Evolutionary conservation across 2,329 filamentous ascomycete species (phyloP), one percentile per base, ranked within the genome.

Genomic region (Pseudocercospora fuligena): DNA sequence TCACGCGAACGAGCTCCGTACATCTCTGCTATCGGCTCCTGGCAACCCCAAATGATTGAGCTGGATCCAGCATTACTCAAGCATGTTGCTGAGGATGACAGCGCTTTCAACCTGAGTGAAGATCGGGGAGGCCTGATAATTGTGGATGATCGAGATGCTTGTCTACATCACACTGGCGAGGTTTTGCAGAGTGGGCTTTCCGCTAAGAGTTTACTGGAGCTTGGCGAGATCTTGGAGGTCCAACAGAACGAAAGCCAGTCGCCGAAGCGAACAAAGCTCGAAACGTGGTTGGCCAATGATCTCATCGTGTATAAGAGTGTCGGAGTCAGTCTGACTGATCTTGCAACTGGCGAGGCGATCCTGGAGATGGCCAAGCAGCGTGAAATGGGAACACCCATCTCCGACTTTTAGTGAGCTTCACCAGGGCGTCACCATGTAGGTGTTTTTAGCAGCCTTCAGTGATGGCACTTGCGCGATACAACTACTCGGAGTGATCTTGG

Each of bases 251-350:
- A 64, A 21, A 25, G 61, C 11, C 5, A n/a, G 16, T 56, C 73
- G 5, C 66, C 69, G 27, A 29, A 54, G 27, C 19, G 14, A 19
- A 27, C 47, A 1, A 66, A 67, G 1, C 60, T 72, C 1, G 65
- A 67, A 4, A 40, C 72, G 0, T 72, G 70, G 73, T 70, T 77
- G 0, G 65, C 72, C n/a, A 70, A 75, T 0, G 78, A 76, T 1
- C 82, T 82, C 72, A 77, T 83, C 31, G 73, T 85, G 1, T 84
- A 83, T 57, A 85, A 85, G 69, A 83, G 82, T 66, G 83, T 85
- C 7, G 83, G 83, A 0, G 79, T 85, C 72, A 82, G 82, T 0
- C 76, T 85, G 47, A 85, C 84, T 80, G 83, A 85, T 74, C 69
- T 85, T 54, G 79, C 81, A 8, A 56, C 60, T 14, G 69, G 69